Base-by-base conservation (phyloP, 31 red algal genomes). In the Odonthalia washingtoniensis region DNA sequence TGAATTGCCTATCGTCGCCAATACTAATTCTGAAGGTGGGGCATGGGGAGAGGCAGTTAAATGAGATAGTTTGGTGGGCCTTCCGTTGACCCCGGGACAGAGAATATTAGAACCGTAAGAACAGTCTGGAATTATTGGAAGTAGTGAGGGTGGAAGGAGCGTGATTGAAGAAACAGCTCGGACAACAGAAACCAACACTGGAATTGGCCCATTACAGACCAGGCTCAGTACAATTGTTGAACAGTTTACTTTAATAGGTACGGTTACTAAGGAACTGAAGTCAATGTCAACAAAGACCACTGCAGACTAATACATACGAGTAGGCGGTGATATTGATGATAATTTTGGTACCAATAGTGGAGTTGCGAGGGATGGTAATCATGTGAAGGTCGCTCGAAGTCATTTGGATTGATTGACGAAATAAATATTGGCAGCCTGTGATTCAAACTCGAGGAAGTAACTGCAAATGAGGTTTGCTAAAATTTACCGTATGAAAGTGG, bases 381-480 rank as follows among this genome's bases (percentile, higher is more conserved):
- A 80, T 60, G 44, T 89, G 0, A 89, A 76, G 33, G 86, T 89
- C 34, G 86, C 78, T 42, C 74, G 75, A 26, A 74, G 86, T 44
- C 86, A 75, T 28, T 42, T 89, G 5, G 86, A 89, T 79, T 89
- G 86, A 75, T 36, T 89, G 24, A 89, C 86, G 6, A 61, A 65
- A 41, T 74, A 89, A 65, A 46, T 89, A 3, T 65, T 89, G 2
- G 43, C 75, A 27, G 86, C 86, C 66, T 75, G 86, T 5, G 86
- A 89, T 80, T 28, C 86, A 3, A 89, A 80, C 35, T 89, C 86
- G 12, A 57, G 86, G 49, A 78, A 89, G 53, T 74, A 89, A 41
- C 76, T 89, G 31, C 86, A 89, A 44, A 89, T 89, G 86, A 89
- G 75, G 6, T 89, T 89, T 73, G 86, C 86, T 18, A 75, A 89